Percentiles rank a stretch among this genome's conserved stretches.
Evolutionary conservation across 225 moss, liverwort and hornwort genomes (phyloP).

Genomic region (Straminergon stramineum): DNA sequence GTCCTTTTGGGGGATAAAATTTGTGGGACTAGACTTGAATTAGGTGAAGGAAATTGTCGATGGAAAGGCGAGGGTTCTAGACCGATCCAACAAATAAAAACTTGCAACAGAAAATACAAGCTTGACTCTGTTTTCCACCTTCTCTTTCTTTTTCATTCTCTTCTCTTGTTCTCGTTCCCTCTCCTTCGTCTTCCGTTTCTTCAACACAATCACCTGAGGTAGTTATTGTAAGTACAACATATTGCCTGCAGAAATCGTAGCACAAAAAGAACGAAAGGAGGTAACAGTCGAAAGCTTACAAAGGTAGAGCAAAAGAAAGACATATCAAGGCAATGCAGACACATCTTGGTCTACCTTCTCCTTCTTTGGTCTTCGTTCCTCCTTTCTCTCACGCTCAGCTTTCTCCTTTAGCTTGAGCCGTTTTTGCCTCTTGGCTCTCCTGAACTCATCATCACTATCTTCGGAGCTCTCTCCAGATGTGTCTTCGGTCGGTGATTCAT

Average conservation of each 20-base stretch:
- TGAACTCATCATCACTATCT: slow-evolving; percentile 27
- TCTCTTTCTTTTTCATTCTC: slow-evolving; percentile 64
- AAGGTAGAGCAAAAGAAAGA: not conserved
- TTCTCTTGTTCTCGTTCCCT: slow-evolving; percentile 54
- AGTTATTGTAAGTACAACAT: not conserved
- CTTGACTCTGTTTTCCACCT: slow-evolving; percentile 51
- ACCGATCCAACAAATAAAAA: no score
- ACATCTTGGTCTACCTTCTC: slow-evolving; percentile 23
- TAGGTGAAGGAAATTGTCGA: no score
- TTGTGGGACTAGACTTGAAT: no score
- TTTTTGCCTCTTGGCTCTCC: slow-evolving; percentile 36
- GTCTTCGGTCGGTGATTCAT: slow-evolving; percentile 17
- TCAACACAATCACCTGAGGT: not conserved
- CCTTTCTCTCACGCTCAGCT: slow-evolving; percentile 28
- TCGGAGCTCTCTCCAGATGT: slow-evolving; percentile 27
- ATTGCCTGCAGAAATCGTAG: not conserved
- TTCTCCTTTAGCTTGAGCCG: slow-evolving; percentile 26
- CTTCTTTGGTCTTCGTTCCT: slow-evolving; percentile 27
- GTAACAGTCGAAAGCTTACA: not conserved
- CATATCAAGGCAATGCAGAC: not conserved
- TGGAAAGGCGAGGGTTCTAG: no score
- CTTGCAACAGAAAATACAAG: no score
- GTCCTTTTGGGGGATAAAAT: no score
- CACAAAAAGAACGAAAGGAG: not conserved
- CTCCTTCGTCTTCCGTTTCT: slow-evolving; percentile 62